These are phyloP conservation scores for Ustilago nuda DNA, from an alignment of 1,284 basidiomycete genomes.

Conservation along the genomic window DNA sequence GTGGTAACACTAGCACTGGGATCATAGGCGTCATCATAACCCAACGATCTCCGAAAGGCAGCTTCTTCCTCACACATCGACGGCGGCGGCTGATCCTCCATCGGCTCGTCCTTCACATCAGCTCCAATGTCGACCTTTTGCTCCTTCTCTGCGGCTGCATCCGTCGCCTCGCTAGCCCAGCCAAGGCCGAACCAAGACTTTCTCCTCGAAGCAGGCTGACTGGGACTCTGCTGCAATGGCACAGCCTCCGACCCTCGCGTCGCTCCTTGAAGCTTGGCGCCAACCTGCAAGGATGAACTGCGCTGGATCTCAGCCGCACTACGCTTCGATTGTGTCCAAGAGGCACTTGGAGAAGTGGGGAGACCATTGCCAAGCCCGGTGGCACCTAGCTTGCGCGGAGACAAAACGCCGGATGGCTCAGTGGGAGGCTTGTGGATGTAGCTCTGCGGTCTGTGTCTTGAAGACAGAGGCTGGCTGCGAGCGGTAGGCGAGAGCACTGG, in stretches of 20 bases:
- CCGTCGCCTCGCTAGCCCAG: conserved; percentile 7
- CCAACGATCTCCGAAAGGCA: conserved; percentile 45
- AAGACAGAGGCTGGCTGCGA: conserved; percentile 21
- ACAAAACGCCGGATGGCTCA: conserved; percentile 25
- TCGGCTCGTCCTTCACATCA: conserved; percentile 2
- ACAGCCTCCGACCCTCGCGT: background rate
- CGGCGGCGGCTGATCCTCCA: conserved; percentile 31
- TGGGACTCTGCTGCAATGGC: conserved; percentile 10
- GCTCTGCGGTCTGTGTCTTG: conserved; percentile 29
- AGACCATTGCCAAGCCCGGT: conserved; percentile 23
- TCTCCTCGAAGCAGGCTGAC: conserved; percentile 23
- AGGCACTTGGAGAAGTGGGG: conserved; percentile 15
- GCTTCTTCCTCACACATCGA: conserved; percentile 55
- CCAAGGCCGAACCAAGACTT: conserved; percentile 51
- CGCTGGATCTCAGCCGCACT: conserved; percentile 43
- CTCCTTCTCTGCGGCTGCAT: background rate
- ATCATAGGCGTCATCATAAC: conserved; percentile 18
- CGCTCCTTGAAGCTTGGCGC: conserved; percentile 8
- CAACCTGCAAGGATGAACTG: conserved; percentile 14
- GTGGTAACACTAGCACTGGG: background rate
- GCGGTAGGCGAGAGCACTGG: conserved; percentile 2
- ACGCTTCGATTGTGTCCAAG: conserved; percentile 25
- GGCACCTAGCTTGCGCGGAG: conserved; percentile 25
- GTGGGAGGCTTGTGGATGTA: conserved; percentile 32
- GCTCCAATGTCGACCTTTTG: background rate